These are phyloP conservation scores for Effrenium voratum DNA, from an alignment of 73 alveolate genomes.

Conservation along the genomic window DNA sequence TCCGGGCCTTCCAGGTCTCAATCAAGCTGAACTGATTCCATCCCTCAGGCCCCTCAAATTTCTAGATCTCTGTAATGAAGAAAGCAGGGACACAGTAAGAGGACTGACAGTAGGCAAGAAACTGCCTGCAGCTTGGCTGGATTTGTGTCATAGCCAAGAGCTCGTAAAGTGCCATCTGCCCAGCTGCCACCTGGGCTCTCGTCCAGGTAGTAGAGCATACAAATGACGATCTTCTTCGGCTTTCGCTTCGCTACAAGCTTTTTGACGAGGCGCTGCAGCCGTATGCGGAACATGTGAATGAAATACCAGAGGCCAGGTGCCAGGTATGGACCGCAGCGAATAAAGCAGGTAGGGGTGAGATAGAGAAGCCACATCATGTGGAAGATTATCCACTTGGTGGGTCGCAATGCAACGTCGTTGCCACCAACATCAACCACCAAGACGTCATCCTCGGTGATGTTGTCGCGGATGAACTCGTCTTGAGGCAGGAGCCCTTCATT, in stretches of 20 bases:
- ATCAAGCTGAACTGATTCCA: not conserved
- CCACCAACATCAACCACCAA: slow-evolving; percentile 90
- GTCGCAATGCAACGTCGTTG: slow-evolving; percentile 76
- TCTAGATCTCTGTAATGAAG: not conserved
- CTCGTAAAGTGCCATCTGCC: slow-evolving; percentile 83
- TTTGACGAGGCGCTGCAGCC: slow-evolving; percentile 22
- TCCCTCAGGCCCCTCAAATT: no score
- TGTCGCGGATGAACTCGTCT: slow-evolving; percentile 83
- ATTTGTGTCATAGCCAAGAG: slow-evolving; percentile 67
- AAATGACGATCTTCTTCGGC: slow-evolving; percentile 49
- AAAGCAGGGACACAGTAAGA: not conserved
- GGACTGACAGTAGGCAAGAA: not conserved
- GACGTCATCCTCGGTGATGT: slow-evolving; percentile 50
- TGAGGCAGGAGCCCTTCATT: not conserved
- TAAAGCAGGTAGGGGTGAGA: slow-evolving; percentile 46
- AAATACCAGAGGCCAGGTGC: slow-evolving; percentile 82
- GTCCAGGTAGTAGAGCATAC: slow-evolving; percentile 61
- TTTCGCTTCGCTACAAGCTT: slow-evolving; percentile 24
- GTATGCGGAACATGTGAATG: slow-evolving; percentile 79
- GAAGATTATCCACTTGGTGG: slow-evolving; percentile 54
- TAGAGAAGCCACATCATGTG: slow-evolving; percentile 50
- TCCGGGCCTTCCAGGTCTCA: not conserved
- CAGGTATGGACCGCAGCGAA: slow-evolving; percentile 35
- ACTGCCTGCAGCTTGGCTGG: slow-evolving; percentile 78
- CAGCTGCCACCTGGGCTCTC: slow-evolving; percentile 65